Percentiles rank a stretch among this genome's conserved stretches.
These are phyloP conservation scores for Alternaria gansuensis DNA, from an alignment of 2,329 filamentous ascomycete species.

Conservation along the genomic window DNA sequence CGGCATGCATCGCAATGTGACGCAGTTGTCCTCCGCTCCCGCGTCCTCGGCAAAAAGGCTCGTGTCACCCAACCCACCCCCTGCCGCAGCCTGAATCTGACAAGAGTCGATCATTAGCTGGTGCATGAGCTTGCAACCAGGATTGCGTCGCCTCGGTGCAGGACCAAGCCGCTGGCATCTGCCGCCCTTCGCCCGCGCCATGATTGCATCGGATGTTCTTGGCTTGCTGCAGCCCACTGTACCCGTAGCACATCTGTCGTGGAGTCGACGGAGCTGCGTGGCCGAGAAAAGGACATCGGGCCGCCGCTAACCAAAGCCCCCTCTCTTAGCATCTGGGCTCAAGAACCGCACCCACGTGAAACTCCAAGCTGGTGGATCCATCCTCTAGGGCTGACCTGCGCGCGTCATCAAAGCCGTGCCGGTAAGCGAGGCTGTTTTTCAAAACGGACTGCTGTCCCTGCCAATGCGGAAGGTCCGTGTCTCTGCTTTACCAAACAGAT, in stretches of 20 bases:
- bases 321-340: conserved; percentile 35
- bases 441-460: conserved; percentile 13
- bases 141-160: conserved; percentile 35
- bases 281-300: conserved; percentile 36
- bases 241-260: conserved; percentile 33
- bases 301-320: conserved; percentile 43
- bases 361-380: conserved; percentile 37
- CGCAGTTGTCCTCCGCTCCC: conserved; percentile 48
- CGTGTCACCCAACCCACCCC: conserved; percentile 43
- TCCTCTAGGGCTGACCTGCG: conserved; percentile 38
- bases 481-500: conserved; percentile 5
- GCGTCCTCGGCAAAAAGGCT: conserved; percentile 44
- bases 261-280: conserved; percentile 30
- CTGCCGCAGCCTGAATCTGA: conserved; percentile 41
- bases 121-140: conserved; percentile 42
- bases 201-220: conserved; percentile 24
- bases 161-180: conserved; percentile 46
- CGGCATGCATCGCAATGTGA: conserved; percentile 40
- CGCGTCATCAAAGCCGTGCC: conserved; percentile 46
- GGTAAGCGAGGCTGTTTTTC: conserved; percentile 34
- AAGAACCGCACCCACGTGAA: conserved; percentile 48
- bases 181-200: conserved; percentile 24
- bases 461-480: conserved; percentile 19
- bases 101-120: conserved; percentile 45
- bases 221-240: conserved; percentile 29